A percentile compares a stretch with the other conserved stretches of the same genome.
Evolutionary conservation across 495 filamentous ascomycete genomes (phyloP).

Genomic region (Podospora comata): DNA sequence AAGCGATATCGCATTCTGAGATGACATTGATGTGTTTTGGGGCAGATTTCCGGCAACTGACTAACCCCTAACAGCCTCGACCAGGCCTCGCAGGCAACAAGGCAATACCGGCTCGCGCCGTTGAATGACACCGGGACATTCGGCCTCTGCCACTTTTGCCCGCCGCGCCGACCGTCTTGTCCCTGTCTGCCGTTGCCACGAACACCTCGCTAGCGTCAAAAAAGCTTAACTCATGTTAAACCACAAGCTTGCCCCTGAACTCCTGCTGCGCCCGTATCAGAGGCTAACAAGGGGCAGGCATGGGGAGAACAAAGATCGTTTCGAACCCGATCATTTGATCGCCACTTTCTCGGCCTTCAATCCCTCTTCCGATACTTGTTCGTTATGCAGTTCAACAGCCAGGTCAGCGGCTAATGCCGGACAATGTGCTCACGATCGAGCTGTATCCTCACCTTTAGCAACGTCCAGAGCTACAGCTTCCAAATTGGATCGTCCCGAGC

Average conservation of each 20-base stretch:
- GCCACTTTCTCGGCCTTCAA: background rate
- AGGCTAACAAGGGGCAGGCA: background rate
- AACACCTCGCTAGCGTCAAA: conserved; percentile 3
- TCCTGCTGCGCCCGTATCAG: background rate
- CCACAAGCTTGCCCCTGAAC: background rate
- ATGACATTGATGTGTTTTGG: conserved; percentile 3
- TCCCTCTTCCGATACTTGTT: background rate
- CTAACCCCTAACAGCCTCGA: background rate
- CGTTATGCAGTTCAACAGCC: background rate
- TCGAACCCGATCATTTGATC: background rate
- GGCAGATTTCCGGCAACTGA: background rate
- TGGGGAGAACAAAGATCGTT: background rate
- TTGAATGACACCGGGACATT: background rate
- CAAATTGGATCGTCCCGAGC: background rate
- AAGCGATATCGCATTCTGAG: conserved; percentile 3
- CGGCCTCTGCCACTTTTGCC: background rate
- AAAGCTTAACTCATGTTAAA: conserved; percentile 1
- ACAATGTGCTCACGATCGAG: background rate
- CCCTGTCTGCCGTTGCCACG: background rate
- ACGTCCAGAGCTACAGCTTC: background rate
- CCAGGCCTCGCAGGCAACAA: background rate
- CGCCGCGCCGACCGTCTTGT: background rate
- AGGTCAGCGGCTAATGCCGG: background rate
- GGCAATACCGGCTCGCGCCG: background rate
- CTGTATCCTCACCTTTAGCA: background rate